These are phyloP conservation scores for Saturnispora silvae DNA, from an alignment of 805 yeast species.

Conservation along the genomic window DNA sequence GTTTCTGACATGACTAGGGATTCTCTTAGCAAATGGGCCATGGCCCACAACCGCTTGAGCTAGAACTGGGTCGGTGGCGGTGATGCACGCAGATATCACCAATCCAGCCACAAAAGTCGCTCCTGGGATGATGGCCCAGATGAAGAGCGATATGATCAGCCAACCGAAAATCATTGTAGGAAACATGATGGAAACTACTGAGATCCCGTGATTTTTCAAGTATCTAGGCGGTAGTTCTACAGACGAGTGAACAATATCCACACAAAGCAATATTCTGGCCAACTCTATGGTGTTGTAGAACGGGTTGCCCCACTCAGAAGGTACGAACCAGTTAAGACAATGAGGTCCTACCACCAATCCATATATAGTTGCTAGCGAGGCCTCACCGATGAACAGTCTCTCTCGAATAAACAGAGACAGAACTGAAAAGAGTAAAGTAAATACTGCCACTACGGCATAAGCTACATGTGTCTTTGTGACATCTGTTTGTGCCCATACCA, in stretches of 20 bases:
- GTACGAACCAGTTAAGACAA: constrained; percentile 46
- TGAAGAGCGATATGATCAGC: constrained; percentile 50
- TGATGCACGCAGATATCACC: constrained; percentile 56
- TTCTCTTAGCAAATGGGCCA: constrained; percentile 55
- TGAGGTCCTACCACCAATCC: constrained; percentile 52
- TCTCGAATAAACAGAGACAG: constrained; percentile 48
- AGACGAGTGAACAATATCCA: constrained; percentile 60
- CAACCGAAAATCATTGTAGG: constrained; percentile 65
- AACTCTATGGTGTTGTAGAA: constrained; percentile 44
- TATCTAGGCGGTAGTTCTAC: constrained; percentile 60
- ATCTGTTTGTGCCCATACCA: constrained; percentile 24
- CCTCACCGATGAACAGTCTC: constrained; percentile 50
- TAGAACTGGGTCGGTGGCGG: constrained; percentile 68
- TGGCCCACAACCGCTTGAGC: constrained; percentile 63
- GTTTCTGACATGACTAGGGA: constrained; percentile 47
- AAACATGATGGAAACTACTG: constrained; percentile 43
- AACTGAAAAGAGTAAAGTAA: constrained; percentile 43
- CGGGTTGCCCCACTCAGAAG: constrained; percentile 42
- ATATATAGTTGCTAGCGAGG: constrained; percentile 48
- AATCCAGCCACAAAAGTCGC: constrained; percentile 44
- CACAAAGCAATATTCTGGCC: constrained; percentile 50
- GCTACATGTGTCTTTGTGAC: constrained; percentile 26
- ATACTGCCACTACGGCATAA: constrained; percentile 54
- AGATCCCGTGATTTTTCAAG: constrained; percentile 42
- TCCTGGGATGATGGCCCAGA: constrained; percentile 50